Evolutionary conservation across 2,329 filamentous ascomycete species (phyloP).

Genomic region (Colletotrichum spinosum): DNA sequence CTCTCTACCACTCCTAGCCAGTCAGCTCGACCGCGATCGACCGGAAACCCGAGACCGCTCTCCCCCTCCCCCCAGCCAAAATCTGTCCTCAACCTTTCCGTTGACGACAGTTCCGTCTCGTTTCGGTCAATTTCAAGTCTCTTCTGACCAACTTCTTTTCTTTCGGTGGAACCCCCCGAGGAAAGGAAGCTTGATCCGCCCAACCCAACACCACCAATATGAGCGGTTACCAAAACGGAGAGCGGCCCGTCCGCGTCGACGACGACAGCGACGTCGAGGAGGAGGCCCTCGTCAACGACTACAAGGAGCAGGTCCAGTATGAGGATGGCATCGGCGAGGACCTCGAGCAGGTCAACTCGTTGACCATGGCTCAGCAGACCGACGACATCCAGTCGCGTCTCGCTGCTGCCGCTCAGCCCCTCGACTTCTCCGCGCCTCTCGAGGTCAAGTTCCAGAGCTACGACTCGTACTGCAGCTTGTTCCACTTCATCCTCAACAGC

Average conservation of each 20-base stretch:
- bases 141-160: not conserved
- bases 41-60: constrained; percentile 16
- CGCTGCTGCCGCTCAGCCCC: constrained; percentile 89
- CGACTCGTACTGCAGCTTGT: constrained; percentile 98
- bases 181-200: constrained; percentile 1
- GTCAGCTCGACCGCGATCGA: constrained; percentile 1
- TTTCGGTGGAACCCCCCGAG: constrained; percentile 5
- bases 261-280: constrained; percentile 96
- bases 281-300: constrained; percentile 94
- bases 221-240: constrained; percentile 72
- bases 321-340: constrained; percentile 84
- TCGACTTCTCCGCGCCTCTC: constrained; percentile 95
- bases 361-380: constrained; percentile 78
- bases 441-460: constrained; percentile 99
- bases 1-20: no score
- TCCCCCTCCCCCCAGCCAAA: not conserved
- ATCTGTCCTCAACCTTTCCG: constrained; percentile 31
- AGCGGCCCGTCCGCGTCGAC: constrained; percentile 70
- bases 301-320: constrained; percentile 95
- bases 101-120: constrained; percentile 3
- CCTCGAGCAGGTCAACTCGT: constrained; percentile 78
- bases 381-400: constrained; percentile 96
- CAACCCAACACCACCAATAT: constrained; percentile 50
- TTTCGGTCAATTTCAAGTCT: constrained; percentile 6
- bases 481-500: constrained; percentile 99